Evolutionary conservation across 2,329 filamentous ascomycete genomes (phyloP), one percentile per base, ranked within the genome.

Genomic region (Davidsoniella eucalypti): DNA sequence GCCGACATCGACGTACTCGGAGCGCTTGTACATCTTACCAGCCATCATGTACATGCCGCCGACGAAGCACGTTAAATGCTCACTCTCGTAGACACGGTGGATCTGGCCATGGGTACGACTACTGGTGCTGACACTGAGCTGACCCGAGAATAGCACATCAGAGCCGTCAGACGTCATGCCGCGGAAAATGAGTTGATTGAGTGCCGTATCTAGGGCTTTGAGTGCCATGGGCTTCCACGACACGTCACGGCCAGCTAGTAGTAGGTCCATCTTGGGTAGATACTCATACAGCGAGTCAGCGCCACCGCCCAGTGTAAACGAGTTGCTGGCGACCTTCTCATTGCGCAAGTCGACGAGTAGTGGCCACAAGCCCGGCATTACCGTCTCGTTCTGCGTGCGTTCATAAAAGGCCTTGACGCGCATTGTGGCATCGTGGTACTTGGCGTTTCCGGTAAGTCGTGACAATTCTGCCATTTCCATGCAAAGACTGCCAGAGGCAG

Each of bases 311-410:
- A 78, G 63, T 0, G 71, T 73, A 56, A 72, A 78, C 2, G 51
- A 61, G 7, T 64, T 64, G 14, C 56, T 58, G 10, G 64, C 52
- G 67, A 63, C 72, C 26, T 33, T 44, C 16, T 49, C 42, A 14
- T 52, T 49, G 21, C 40, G 50, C 21, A 54, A 51, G 61, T 87
- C 74, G 46, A 90, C 64, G 46, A 68, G 67, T 17, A 73, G 69
- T 1, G 83, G 84, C 82, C 81, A 92, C 68, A 92, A 72, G 2
- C 86, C 85, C 0, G 84, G 84, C 5, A 90, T 62, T n/a, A 66
- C 68, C 0, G 84, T 87, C 4, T 69, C 63, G 57, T 79, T 77
- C 63, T 92, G 85, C 48, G 75, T 74, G 38, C 70, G 67, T 49
- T 81, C 72, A n/a, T 93, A 69, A 18, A 80, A 73, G 52, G 81